These are phyloP conservation scores for Sophora flavescens DNA, from an alignment of 306 rosid genomes.

Conservation along the genomic window DNA sequence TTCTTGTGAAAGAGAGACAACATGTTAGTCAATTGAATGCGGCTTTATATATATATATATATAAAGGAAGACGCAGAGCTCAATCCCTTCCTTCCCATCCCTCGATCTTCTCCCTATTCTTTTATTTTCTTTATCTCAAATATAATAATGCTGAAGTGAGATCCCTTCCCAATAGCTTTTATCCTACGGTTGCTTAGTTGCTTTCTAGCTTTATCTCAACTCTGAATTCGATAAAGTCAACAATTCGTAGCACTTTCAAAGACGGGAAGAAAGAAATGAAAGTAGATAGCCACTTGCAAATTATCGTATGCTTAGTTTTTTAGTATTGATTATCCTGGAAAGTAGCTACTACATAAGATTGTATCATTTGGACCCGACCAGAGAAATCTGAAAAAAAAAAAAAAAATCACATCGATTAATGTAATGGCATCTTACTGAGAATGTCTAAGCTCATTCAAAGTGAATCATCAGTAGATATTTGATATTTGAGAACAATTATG, in stretches of 20 bases:
- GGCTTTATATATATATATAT: no score
- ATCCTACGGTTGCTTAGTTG: not conserved
- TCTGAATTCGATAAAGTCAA: not conserved
- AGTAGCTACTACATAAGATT: no score
- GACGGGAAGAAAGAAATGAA: no score
- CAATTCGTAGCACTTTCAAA: not conserved
- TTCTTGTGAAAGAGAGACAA: no score
- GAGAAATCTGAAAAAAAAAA: no score
- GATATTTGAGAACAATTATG: no score
- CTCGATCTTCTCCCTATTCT: not conserved
- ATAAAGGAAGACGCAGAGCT: not conserved
- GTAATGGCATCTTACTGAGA: no score
- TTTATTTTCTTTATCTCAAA: not conserved
- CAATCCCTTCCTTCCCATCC: not conserved
- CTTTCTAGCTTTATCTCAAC: not conserved
- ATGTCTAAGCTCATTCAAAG: no score
- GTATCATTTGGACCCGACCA: no score
- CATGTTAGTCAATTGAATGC: constrained; percentile 17
- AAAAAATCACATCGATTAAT: no score
- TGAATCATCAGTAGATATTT: no score
- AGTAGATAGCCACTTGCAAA: not conserved
- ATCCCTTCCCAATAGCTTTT: not conserved
- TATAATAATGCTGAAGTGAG: not conserved
- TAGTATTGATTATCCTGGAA: not conserved
- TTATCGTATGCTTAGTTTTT: no score